These are phyloP conservation scores for Metschnikowia dekortorum DNA, from an alignment of 805 yeast species.

Conservation along the genomic window DNA sequence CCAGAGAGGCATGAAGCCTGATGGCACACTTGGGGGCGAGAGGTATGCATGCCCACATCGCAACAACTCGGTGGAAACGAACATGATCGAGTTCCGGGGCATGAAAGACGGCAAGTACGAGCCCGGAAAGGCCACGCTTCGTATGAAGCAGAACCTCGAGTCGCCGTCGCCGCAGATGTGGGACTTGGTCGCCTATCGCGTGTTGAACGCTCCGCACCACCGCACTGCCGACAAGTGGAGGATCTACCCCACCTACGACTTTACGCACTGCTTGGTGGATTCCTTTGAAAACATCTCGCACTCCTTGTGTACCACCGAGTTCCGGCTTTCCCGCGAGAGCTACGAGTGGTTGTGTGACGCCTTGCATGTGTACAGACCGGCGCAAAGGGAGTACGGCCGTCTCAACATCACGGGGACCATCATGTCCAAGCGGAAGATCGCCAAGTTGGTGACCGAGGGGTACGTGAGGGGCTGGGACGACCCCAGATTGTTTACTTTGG, in stretches of 20 bases:
- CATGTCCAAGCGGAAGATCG: constrained; percentile 92
- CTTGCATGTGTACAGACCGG: constrained; percentile 92
- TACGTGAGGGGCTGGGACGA: constrained; percentile 97
- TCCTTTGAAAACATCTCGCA: constrained; percentile 94
- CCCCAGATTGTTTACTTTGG: constrained; percentile 92
- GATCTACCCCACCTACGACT: constrained; percentile 97
- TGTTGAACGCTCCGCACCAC: constrained; percentile 86
- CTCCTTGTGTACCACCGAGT: constrained; percentile 94
- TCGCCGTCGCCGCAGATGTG: constrained; percentile 99
- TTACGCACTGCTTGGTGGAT: constrained; percentile 98
- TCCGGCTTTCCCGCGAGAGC: constrained; percentile 84
- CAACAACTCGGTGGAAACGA: constrained; percentile 63
- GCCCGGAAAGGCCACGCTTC: constrained; percentile 89
- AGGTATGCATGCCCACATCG: constrained; percentile 82
- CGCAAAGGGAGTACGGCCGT: constrained; percentile 98
- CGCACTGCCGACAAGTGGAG: constrained; percentile 97
- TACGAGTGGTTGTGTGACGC: constrained; percentile 99
- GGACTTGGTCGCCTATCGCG: constrained; percentile 98
- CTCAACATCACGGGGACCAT: constrained; percentile 92
- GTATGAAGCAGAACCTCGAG: constrained; percentile 91
- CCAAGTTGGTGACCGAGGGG: constrained; percentile 77
- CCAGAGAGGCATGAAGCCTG: constrained; percentile 85
- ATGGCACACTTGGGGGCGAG: constrained; percentile 92
- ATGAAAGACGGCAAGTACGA: constrained; percentile 88
- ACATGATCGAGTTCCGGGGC: constrained; percentile 73